Base-by-base conservation (phyloP, 768 basidiomycete species). In the Pisolithus microcarpus region DNA sequence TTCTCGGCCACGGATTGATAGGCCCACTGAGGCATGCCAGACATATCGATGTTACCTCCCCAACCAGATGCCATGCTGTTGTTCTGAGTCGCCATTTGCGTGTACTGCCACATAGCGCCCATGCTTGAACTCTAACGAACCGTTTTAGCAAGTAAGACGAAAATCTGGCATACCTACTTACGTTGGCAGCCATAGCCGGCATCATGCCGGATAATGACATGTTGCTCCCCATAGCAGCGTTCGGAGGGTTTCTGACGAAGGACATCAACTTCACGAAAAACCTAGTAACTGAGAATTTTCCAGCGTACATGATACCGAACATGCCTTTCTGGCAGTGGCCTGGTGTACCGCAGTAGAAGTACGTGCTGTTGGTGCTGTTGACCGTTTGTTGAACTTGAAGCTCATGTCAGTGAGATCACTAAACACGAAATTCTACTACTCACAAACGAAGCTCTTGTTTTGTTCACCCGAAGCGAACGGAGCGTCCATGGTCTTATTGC, bases 311-410 rank as follows among this genome's bases (percentile, higher is more conserved):
- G 70, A 85, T 77, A 70, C 85, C 87, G 64, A 87, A 91, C 87
- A 91, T 91, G 59, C 87, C 89, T 75, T 86, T 82, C 63, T 79
- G 66, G 65, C 89, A 91, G 65, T 91, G 88, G 50, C 59, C 68
- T 40, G 84, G 79, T 43, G 79, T 78, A 54, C 71, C 80, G 67
- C 87, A 91, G 74, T 81, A 84, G 80, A 74, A 87, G 79, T 76
- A 88, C 49, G 73, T 74, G n/a, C 85, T 76, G 60, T 80, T 74
- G 47, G 85, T 87, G 67, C 79, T 75, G 67, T 87, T 88, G 66
- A 89, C 79, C 50, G 78, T 75, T 68, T 84, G 80, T 43, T 75
- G 77, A 75, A 87, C 81, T 81, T 11, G 7, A 4, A 36, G 9
- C 7, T 46, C 34, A 57, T 68, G 49, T 63, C 56, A 64, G 56